Evolutionary conservation across 1,139 yeast species (phyloP), one percentile per base, ranked within the genome.

Genomic region (Debaryomyces robertsiae): DNA sequence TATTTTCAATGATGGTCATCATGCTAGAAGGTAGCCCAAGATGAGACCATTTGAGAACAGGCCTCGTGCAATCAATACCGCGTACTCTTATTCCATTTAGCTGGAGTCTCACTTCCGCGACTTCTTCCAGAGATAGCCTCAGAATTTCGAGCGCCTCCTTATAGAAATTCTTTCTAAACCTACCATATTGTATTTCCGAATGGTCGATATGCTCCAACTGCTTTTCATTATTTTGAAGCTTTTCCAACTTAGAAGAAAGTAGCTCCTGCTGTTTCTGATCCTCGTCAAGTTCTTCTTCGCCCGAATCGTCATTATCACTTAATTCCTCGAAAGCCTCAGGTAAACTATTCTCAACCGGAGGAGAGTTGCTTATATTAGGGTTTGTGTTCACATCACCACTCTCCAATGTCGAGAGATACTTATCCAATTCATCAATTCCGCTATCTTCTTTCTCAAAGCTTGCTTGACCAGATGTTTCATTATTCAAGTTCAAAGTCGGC

Each of bases 31-130:
- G 84, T 1, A 93, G 66, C 0, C 96, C 96, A 43, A 90, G 67
- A 46, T 89, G 95, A 1, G 86, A 70, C 95, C 97, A 93, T 45
- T 79, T 77, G 30, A 72, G 55, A 1, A 90, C 78, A 0, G 98
- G 98, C 27, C 73, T 69, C 0, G 89, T 84, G 34, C 81, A 74
- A 38, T 73, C 58, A 1, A 57, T 47, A 0, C 95, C 95, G 18
- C 76, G 66, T 1, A 85, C 79, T 41, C 71, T 75, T 23, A 87
- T 79, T 3, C 85, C 88, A 45, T 82, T 91, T 38, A 82, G 54
- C 24, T 73, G 69, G 9, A 73, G 52, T 36, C 94, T 60, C n/a
- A 83, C 52, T 15, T 70, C 69, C 2, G 68, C 73, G 1, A 82
- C 77, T 36, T 85, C 88, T 25, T 73, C 77, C 0, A 58, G 62